Conservation (phyloP, 768 basidiomycete genomes). For the Psilocybe azurescens region DNA sequence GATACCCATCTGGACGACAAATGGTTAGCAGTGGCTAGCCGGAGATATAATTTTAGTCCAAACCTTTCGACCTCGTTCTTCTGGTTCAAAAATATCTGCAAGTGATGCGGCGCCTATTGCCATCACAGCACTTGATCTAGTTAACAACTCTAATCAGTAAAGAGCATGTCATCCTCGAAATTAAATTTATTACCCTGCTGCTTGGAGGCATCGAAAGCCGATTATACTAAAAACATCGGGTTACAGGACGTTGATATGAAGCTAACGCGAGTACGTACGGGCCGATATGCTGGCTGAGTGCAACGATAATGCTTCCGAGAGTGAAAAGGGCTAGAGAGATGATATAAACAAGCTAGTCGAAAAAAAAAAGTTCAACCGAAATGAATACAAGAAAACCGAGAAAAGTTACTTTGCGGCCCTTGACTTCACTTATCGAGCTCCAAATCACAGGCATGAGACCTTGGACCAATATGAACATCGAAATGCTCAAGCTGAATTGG, state of each 20-base stretch:
- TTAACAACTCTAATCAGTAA: not conserved
- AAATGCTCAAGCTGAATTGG: constrained; percentile 71
- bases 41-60: not conserved
- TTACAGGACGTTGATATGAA: not conserved
- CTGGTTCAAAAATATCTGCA: constrained; percentile 78
- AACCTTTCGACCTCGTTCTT: constrained; percentile 72
- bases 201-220: constrained; percentile 73
- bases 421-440: constrained; percentile 75
- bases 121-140: constrained; percentile 68
- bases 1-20: constrained; percentile 61
- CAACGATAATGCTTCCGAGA: constrained; percentile 59
- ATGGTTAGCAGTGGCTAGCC: too few species aligned
- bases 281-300: constrained; percentile 49
- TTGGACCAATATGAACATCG: constrained; percentile 77
- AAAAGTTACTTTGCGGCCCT: constrained; percentile 66
- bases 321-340: constrained; percentile 56
- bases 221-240: constrained; percentile 48
- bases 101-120: constrained; percentile 79
- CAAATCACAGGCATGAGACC: constrained; percentile 71
- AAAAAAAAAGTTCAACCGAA: not conserved
- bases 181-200: constrained; percentile 52
- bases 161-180: not conserved
- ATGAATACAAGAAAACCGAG: not conserved
- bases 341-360: constrained; percentile 55
- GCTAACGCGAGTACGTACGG: constrained; percentile 36